Evolutionary conservation across 1,139 yeast species (phyloP).

Genomic region (Lodderomyces margitis): DNA sequence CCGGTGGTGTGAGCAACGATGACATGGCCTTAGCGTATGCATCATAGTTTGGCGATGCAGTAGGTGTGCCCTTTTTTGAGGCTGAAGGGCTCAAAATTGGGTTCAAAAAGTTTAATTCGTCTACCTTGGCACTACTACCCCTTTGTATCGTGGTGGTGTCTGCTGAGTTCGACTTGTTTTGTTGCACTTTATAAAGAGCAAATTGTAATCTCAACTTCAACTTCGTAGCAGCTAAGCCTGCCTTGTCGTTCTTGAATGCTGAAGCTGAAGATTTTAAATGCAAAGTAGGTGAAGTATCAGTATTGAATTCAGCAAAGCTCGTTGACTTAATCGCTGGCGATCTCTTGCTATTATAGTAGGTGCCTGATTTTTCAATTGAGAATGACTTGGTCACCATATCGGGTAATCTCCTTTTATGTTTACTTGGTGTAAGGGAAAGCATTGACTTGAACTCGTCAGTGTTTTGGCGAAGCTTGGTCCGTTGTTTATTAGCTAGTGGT

Average conservation of each 20-base stretch:
- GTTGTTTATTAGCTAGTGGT: slow-evolving; percentile 11
- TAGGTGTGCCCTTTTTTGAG: slow-evolving; percentile 12
- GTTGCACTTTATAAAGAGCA: slow-evolving; percentile 71
- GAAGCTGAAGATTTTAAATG: slow-evolving; percentile 1
- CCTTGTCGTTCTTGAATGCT: slow-evolving; percentile 22
- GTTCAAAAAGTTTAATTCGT: slow-evolving; percentile 6
- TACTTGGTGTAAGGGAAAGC: slow-evolving; percentile 10
- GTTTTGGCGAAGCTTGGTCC: slow-evolving; percentile 1
- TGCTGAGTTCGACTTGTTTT: slow-evolving; percentile 11
- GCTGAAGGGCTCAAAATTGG: slow-evolving; percentile 15
- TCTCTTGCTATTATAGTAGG: slow-evolving; percentile 10
- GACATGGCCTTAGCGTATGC: slow-evolving; percentile 5
- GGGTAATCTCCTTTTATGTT: slow-evolving; percentile 10
- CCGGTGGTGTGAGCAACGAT: slow-evolving; percentile 21
- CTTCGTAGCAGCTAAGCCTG: slow-evolving; percentile 54
- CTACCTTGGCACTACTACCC: slow-evolving; percentile 1
- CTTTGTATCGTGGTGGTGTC: background rate
- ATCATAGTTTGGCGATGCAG: slow-evolving; percentile 9
- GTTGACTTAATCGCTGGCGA: slow-evolving; percentile 13
- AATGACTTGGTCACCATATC: slow-evolving; percentile 14
- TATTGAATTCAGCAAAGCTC: slow-evolving; percentile 27
- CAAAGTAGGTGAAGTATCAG: slow-evolving; percentile 7
- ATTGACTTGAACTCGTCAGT: background rate
- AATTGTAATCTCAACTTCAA: slow-evolving; percentile 69
- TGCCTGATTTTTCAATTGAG: slow-evolving; percentile 13